phyloP scores from a whole-genome alignment of 768 basidiomycete genomes.

The Hygrophorus pudorinus region DNA sequence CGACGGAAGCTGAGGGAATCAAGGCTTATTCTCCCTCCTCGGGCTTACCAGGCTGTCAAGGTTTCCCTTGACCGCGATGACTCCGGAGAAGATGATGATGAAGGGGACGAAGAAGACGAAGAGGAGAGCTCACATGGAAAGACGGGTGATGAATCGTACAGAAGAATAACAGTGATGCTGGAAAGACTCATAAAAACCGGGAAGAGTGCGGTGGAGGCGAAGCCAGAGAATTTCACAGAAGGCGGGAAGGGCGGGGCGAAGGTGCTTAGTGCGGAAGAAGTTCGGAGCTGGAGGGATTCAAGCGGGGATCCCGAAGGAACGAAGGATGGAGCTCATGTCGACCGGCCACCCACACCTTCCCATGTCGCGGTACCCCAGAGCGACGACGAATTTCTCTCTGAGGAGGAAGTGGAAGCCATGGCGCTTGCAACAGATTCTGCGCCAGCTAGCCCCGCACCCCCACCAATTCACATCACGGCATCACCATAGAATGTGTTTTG shows the following conservation, averaged over 20 bases:
- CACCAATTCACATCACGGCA: conserved; percentile 21
- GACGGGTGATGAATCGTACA: conserved; percentile 46
- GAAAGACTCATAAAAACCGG: conserved; percentile 53
- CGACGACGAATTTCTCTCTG: conserved; percentile 17
- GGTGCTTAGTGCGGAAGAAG: conserved; percentile 66
- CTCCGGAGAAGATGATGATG: conserved; percentile 35
- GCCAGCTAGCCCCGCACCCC: conserved; percentile 22
- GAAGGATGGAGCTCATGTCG: too few species aligned
- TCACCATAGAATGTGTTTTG: conserved; percentile 1
- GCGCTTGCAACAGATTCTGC: conserved; percentile 19
- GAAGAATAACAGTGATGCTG: conserved; percentile 52
- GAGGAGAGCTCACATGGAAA: conserved; percentile 29
- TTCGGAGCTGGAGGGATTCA: conserved; percentile 46
- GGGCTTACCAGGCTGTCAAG: conserved; percentile 44
- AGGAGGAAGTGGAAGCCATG: conserved; percentile 34
- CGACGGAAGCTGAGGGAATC: conserved; percentile 77
- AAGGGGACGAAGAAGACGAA: conserved; percentile 37
- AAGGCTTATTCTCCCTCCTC: conserved; percentile 66
- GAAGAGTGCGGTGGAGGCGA: conserved; percentile 50
- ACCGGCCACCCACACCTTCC: conserved; percentile 12
- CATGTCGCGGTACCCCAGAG: conserved; percentile 13
- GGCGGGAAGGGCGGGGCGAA: conserved; percentile 41
- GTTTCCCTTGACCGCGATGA: conserved; percentile 37
- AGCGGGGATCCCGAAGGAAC: conserved; percentile 13
- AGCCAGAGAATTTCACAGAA: conserved; percentile 39